phyloP scores from a whole-genome alignment of 2,329 filamentous ascomycete species.

The Claviceps spartinae region DNA sequence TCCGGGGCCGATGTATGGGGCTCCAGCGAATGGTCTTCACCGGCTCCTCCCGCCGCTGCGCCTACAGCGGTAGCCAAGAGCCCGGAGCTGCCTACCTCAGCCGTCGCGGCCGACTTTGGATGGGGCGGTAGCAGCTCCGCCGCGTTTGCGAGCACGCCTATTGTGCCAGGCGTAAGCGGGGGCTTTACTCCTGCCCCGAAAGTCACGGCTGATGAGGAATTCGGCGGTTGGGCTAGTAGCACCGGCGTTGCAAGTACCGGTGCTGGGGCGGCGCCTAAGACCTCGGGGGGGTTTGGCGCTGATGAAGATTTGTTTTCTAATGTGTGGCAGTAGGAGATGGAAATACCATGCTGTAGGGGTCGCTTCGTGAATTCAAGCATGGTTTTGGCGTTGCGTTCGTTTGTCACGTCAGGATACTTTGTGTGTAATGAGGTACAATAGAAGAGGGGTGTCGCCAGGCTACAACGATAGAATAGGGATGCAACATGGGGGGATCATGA shows the following conservation, averaged over 20 bases:
- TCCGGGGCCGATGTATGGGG: conserved; percentile 67
- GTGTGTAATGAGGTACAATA: no score
- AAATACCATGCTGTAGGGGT: not conserved
- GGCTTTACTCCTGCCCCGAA: conserved; percentile 53
- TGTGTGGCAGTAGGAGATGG: conserved; percentile 60
- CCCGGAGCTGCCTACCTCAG: conserved; percentile 31
- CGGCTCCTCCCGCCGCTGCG: conserved; percentile 20
- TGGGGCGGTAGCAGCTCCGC: conserved; percentile 33
- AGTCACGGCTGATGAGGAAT: conserved; percentile 83
- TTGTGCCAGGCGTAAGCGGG: conserved; percentile 48
- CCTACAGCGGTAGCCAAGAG: conserved; percentile 35
- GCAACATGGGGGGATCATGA: no score
- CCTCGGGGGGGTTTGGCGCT: conserved; percentile 46
- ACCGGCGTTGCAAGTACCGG: conserved; percentile 28
- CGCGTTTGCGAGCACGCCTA: conserved; percentile 44
- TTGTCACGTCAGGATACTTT: conserved; percentile 18
- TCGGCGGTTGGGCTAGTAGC: conserved; percentile 86
- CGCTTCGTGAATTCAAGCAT: conserved; percentile 11
- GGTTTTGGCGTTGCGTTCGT: conserved; percentile 16
- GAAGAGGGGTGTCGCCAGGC: no score
- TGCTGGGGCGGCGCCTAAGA: conserved; percentile 33
- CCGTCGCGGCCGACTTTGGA: conserved; percentile 48
- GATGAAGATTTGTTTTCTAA: conserved; percentile 89
- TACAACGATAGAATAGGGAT: no score
- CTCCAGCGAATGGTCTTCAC: conserved; percentile 64